These are phyloP conservation scores for Vaccinium vitisidaea DNA, from an alignment of 148 eudicot species.

Conservation along the genomic window DNA sequence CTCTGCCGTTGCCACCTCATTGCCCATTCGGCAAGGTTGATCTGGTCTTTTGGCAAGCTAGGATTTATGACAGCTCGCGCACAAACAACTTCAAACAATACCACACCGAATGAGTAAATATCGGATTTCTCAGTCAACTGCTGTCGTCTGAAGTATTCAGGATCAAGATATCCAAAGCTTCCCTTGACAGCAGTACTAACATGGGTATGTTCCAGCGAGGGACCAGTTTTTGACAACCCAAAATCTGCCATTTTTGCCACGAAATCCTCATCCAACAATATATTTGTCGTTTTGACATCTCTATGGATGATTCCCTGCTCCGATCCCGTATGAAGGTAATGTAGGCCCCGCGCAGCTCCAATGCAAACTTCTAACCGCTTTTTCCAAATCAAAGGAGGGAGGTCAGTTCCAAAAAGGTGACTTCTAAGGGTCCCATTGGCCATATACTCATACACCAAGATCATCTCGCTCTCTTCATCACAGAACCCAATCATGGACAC, in stretches of 20 bases:
- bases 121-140: slow-evolving; percentile 24
- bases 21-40: slow-evolving; percentile 28
- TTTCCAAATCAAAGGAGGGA: slow-evolving; percentile 22
- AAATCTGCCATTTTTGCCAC: slow-evolving; percentile 27
- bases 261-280: slow-evolving; percentile 21
- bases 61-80: slow-evolving; percentile 28
- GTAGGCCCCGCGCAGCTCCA: slow-evolving; percentile 21
- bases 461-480: slow-evolving; percentile 24
- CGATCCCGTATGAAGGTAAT: slow-evolving; percentile 25
- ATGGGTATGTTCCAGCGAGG: slow-evolving; percentile 24
- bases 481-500: slow-evolving; percentile 25
- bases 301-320: slow-evolving; percentile 22
- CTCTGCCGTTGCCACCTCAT: slow-evolving; percentile 16
- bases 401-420: slow-evolving; percentile 20
- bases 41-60: slow-evolving; percentile 22
- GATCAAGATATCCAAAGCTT: slow-evolving; percentile 25
- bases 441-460: slow-evolving; percentile 25
- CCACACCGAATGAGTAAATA: slow-evolving; percentile 25
- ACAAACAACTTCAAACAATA: slow-evolving; percentile 22
- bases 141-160: slow-evolving; percentile 22
- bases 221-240: slow-evolving; percentile 25
- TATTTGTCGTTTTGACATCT: slow-evolving; percentile 22
- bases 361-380: slow-evolving; percentile 20
- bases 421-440: slow-evolving; percentile 24
- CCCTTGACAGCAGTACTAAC: slow-evolving; percentile 26